phyloP scores from a whole-genome alignment of 148 eudicot genomes.

The Polygonum maritimum region DNA sequence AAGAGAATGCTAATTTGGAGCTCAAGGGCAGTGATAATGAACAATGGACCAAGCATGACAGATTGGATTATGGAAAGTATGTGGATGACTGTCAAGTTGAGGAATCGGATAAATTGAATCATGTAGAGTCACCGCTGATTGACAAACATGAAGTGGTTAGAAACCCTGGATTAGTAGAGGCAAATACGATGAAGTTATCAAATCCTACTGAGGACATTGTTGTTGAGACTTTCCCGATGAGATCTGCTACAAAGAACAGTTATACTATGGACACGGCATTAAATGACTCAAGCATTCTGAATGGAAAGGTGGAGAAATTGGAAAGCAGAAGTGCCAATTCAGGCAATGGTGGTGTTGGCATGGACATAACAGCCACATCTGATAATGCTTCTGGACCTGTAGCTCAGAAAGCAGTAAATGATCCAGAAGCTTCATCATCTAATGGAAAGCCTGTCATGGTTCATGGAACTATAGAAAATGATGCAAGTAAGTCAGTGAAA shows the following conservation, averaged over 20 bases:
- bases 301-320: slow-evolving; percentile 16
- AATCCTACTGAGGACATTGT: slow-evolving; percentile 23
- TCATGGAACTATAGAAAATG: slow-evolving; percentile 11
- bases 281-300: slow-evolving; percentile 7
- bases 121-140: slow-evolving; percentile 9
- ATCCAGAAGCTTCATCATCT: slow-evolving; percentile 14
- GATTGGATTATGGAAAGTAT: background rate
- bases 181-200: slow-evolving; percentile 1
- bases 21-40: background rate
- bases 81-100: slow-evolving; percentile 9
- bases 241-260: slow-evolving; percentile 24
- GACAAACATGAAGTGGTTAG: slow-evolving; percentile 15
- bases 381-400: slow-evolving; percentile 17
- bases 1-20: background rate
- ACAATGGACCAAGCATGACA: background rate
- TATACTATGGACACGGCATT: slow-evolving; percentile 21
- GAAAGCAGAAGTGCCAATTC: slow-evolving; percentile 15
- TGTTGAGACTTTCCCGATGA: slow-evolving; percentile 65
- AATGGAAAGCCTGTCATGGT: slow-evolving; percentile 11
- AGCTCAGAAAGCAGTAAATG: slow-evolving; percentile 18
- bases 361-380: slow-evolving; percentile 8
- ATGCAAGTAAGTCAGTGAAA: slow-evolving; percentile 17
- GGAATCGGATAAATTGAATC: slow-evolving; percentile 18
- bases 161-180: background rate
- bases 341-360: slow-evolving; percentile 10